Evolutionary conservation across 345 rosid species (phyloP).

Genomic region (Populus nigra): DNA sequence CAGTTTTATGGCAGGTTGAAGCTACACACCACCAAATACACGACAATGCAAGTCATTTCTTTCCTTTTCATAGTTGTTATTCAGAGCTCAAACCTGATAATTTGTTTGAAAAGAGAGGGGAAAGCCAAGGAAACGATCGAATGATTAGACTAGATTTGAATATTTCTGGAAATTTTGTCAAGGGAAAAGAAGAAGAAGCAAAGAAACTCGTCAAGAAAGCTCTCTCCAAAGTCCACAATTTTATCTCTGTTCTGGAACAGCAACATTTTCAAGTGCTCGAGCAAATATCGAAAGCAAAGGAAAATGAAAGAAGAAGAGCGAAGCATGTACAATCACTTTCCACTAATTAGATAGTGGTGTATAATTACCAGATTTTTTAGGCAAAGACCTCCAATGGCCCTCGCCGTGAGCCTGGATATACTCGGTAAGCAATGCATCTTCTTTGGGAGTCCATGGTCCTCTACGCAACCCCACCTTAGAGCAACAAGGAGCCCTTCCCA

Average conservation of each 20-base stretch:
- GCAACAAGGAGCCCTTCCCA: constrained; percentile 67
- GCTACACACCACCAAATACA: too few relatives aligned
- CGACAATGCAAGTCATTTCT: too few relatives aligned
- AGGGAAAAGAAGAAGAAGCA: neutral
- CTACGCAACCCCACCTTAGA: constrained; percentile 59
- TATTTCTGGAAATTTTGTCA: neutral
- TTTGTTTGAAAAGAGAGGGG: too few relatives aligned
- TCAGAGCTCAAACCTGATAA: too few relatives aligned
- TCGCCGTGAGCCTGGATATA: constrained; percentile 57
- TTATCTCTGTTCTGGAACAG: too few relatives aligned
- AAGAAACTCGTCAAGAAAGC: neutral
- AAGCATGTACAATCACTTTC: too few relatives aligned
- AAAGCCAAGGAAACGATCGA: neutral
- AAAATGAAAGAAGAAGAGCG: neutral
- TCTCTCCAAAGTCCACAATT: neutral
- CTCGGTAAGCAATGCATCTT: constrained; percentile 52
- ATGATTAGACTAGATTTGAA: neutral
- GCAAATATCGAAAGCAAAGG: neutral
- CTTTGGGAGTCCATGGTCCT: constrained; percentile 62
- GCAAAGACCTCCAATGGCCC: constrained; percentile 62
- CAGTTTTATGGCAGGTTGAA: too few relatives aligned
- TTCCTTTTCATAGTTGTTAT: too few relatives aligned
- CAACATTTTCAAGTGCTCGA: neutral
- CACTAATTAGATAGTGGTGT: neutral
- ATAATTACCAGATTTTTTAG: constrained; percentile 55